Conservation (phyloP, 768 basidiomycete species). For the Mycena capillaripes region DNA sequence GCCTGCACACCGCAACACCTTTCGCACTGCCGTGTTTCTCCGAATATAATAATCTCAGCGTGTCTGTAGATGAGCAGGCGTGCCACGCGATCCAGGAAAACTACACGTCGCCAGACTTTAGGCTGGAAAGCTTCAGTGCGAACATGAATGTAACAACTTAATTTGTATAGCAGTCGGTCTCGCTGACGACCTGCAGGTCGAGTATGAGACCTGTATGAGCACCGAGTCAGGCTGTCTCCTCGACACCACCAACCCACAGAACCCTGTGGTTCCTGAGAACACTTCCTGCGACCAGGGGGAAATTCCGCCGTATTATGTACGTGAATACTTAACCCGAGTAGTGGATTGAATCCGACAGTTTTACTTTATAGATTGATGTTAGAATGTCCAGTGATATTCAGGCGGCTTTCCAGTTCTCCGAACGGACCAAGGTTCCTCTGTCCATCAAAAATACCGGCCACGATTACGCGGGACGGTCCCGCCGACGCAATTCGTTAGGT, state of each 20-base stretch:
- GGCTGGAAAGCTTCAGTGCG: conserved; percentile 13
- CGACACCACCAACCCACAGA: conserved; percentile 7
- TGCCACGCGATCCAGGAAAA: conserved; percentile 11
- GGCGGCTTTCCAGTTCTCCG: conserved; percentile 41
- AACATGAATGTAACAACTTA: conserved; percentile 11
- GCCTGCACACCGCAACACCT: conserved; percentile 10
- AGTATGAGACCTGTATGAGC: conserved; percentile 20
- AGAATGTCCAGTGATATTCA: conserved; percentile 35
- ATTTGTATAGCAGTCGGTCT: too few species aligned
- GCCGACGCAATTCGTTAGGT: conserved; percentile 35
- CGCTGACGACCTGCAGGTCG: not conserved
- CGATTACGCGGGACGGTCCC: conserved; percentile 44
- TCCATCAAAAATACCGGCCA: conserved; percentile 48
- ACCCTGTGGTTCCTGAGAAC: not conserved
- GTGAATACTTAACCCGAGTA: not conserved
- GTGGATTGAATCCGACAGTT: not conserved
- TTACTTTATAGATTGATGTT: conserved; percentile 39
- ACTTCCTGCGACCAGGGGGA: conserved; percentile 28
- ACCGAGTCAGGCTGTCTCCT: conserved; percentile 14
- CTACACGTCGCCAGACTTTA: conserved; percentile 11
- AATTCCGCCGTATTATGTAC: conserved; percentile 28
- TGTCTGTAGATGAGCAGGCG: not conserved
- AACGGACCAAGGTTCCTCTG: conserved; percentile 35
- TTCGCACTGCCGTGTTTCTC: conserved; percentile 27
- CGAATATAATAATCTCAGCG: conserved; percentile 5